These are phyloP conservation scores for Ascodesmis nigricans DNA, from an alignment of 495 filamentous ascomycete species.

Conservation along the genomic window DNA sequence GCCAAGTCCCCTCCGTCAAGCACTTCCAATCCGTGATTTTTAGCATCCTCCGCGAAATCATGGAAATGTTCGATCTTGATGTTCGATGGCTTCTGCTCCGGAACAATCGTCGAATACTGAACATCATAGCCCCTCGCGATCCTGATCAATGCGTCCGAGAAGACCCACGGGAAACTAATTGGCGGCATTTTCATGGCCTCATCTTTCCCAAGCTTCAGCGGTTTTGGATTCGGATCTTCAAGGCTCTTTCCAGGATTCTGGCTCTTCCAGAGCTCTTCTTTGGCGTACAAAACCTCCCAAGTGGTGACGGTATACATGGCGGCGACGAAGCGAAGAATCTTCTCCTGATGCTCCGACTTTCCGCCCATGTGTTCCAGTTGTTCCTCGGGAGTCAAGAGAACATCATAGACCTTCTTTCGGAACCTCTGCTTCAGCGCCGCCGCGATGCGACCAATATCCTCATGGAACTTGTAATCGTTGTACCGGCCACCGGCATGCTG, in stretches of 20 bases:
- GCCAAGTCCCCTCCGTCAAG: slow-evolving; percentile 1
- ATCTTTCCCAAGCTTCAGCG: slow-evolving; percentile 14
- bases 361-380: slow-evolving; percentile 41
- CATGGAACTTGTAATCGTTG: slow-evolving; percentile 66
- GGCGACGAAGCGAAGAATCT: slow-evolving; percentile 47
- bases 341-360: background rate
- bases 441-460: slow-evolving; percentile 50
- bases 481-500: slow-evolving; percentile 39
- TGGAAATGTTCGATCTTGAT: too few relatives aligned
- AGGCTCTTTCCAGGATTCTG: slow-evolving; percentile 1
- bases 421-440: slow-evolving; percentile 42
- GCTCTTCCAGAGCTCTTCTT: background rate
- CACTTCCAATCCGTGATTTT: background rate
- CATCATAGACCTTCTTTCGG: slow-evolving; percentile 37
- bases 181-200: slow-evolving; percentile 37
- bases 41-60: too few relatives aligned
- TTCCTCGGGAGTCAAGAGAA: too few relatives aligned
- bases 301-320: slow-evolving; percentile 76
- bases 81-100: too few relatives aligned
- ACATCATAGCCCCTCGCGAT: slow-evolving; percentile 32
- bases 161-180: slow-evolving; percentile 89
- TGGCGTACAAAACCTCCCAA: slow-evolving; percentile 28
- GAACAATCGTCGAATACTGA: slow-evolving; percentile 3
- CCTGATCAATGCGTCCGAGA: slow-evolving; percentile 45
- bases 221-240: background rate